phyloP scores from a whole-genome alignment of 306 rosid genomes.

The Purshia tridentata region DNA sequence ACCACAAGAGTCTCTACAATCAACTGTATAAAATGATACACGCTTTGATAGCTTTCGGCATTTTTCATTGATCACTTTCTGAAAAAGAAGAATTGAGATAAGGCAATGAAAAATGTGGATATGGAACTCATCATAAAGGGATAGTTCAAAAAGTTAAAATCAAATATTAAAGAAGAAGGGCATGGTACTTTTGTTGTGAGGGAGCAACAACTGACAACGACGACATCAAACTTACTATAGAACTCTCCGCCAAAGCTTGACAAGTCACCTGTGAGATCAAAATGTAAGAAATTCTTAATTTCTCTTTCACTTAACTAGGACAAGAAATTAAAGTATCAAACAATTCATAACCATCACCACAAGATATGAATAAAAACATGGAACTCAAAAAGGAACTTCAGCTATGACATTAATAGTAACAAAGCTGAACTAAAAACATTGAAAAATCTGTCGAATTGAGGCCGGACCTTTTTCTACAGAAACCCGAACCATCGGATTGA shows the following conservation, averaged over 20 bases:
- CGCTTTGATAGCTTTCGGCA: conserved; percentile 76
- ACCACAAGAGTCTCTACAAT: conserved; percentile 91
- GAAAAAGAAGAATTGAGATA: conserved; percentile 21
- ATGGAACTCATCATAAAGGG: background rate
- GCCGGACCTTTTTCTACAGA: conserved; percentile 67
- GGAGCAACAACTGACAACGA: conserved; percentile 76
- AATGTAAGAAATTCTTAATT: background rate
- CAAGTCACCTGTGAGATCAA: conserved; percentile 59
- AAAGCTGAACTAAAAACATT: background rate
- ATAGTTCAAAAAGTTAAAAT: background rate
- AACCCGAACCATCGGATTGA: conserved; percentile 96
- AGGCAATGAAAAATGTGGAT: conserved; percentile 6
- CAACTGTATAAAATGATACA: conserved; percentile 81
- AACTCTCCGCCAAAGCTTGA: conserved; percentile 65
- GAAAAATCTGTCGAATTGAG: conserved; percentile 10
- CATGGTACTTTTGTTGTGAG: conserved; percentile 61
- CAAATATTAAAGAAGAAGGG: background rate
- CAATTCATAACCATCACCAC: background rate
- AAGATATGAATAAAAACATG: background rate
- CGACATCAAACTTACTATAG: conserved; percentile 71
- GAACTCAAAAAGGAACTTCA: background rate
- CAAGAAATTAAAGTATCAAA: background rate
- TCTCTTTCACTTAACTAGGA: background rate
- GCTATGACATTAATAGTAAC: background rate
- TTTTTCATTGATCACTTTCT: conserved; percentile 79